Base-by-base conservation (phyloP, 805 yeast species). In the Yarrowia porcina region DNA sequence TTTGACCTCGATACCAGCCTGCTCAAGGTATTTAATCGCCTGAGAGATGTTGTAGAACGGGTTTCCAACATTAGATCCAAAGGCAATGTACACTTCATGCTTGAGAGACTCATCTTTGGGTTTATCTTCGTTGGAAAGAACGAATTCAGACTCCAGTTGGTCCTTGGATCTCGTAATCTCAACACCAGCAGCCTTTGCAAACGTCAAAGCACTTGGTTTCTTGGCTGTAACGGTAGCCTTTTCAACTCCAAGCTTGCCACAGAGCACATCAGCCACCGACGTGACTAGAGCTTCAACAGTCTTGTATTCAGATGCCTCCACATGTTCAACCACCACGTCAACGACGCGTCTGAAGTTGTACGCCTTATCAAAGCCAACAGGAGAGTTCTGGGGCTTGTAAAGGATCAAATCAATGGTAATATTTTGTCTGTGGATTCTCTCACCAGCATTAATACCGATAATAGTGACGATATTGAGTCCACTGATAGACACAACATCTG, bases 381-480 rank as follows among this genome's bases (percentile, higher is more conserved):
- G 47, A 13, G 47, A 20, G 49, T 28, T 28, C 21, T 41, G 61
- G 27, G 62, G 66, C 39, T 63, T 64, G 59, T 80, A 81, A 27
- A 90, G 73, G 8, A 72, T 73, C 17, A 83, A 64, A 67, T 88
- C 88, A 28, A 88, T 66, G 2, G 79, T 74, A 8, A 94, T 89
- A 49, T 85, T 85, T 75, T 94, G 99, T 67, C 82, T 85, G 69
- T 87, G 86, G 21, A 86, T 73, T 64, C 99, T 79, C 72, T 94
- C 99, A 75, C 91, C 89, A 1, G 91, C 87, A 76, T 91, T 93
- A 8, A 94, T 94, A 4, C 99, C 99, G 67, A 94, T 88, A n/a
- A 92, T 78, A 0, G 97, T 87, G 56, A 86, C 78, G 17, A 90
- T 74, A 54, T 80, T 78, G 36, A 92, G 73, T 5, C 82, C 80